Evolutionary conservation across 805 yeast genomes (phyloP).

Genomic region (Saturnispora serradocipensis): DNA sequence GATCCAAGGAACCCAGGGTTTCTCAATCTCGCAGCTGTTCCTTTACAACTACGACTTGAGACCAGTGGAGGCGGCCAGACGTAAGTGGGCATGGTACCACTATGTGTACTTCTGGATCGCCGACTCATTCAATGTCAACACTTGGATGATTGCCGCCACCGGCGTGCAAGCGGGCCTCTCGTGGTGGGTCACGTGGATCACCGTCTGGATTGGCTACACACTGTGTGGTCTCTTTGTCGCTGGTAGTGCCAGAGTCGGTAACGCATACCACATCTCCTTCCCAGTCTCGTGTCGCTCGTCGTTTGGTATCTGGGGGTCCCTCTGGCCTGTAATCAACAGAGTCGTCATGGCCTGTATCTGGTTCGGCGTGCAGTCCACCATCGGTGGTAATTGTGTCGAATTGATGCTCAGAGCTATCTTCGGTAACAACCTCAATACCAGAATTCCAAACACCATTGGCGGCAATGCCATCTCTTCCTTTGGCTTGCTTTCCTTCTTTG

Average conservation of each 20-base stretch:
- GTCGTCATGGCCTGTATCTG: conserved; percentile 73
- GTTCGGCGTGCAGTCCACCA: conserved; percentile 81
- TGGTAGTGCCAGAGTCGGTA: conserved; percentile 69
- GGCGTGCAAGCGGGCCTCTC: conserved; percentile 69
- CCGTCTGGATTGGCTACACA: conserved; percentile 79
- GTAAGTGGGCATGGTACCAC: conserved; percentile 84
- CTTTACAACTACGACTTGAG: conserved; percentile 66
- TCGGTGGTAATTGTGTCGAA: conserved; percentile 77
- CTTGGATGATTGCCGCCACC: conserved; percentile 87
- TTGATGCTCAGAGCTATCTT: conserved; percentile 71
- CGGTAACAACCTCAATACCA: conserved; percentile 51
- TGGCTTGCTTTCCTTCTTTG: conserved; percentile 64
- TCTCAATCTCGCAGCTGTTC: conserved; percentile 53
- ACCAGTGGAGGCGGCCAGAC: conserved; percentile 65
- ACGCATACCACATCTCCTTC: conserved; percentile 73
- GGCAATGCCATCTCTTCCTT: conserved; percentile 48
- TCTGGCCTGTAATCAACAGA: conserved; percentile 85
- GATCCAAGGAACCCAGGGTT: conserved; percentile 23
- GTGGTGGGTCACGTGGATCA: conserved; percentile 90
- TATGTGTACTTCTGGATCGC: conserved; percentile 79
- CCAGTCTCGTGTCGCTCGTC: conserved; percentile 77
- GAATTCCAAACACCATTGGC: conserved; percentile 57
- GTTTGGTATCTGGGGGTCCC: conserved; percentile 78
- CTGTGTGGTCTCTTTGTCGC: conserved; percentile 63
- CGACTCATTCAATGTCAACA: conserved; percentile 81